Evolutionary conservation across 176 grass and related monocot genomes (phyloP), one percentile per base, ranked within the genome.

Genomic region (Dendrocalamus sinicus): DNA sequence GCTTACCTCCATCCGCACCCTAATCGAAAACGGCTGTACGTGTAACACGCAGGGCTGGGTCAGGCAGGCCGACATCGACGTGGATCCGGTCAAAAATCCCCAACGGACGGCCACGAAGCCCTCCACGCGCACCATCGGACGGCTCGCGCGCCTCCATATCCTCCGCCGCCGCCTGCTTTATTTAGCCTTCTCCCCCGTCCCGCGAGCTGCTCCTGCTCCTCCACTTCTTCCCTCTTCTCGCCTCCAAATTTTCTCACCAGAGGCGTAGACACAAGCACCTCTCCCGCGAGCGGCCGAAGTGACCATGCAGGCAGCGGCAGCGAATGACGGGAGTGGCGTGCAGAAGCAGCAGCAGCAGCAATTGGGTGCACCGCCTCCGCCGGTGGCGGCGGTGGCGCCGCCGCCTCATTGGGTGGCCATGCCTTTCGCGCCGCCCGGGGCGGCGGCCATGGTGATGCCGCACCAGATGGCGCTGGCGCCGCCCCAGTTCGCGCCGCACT

Each of bases 401-500:
- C 73, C 52, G 39, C 77, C 88, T 59, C 91, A 93, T 72, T 93
- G 91, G 91, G 82, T 88, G 32, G 83, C 93, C 73, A 88, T 94
- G 90, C 90, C 83, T 68, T 94, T 92, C 82, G 82, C 90, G 23
- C 90, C 85, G 37, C 76, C 61, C 4, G 89, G 85, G 63, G 82
- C 82, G 47, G 74, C 90, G 82, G 88, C 90, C 74, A 90, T 95
- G 93, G 83, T 98, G 89, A 89, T 95, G 91, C 91, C 93, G 72
- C 93, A 91, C 68, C 96, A 93, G 85, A 90, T 95, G 89, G 82
- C 91, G n/a, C 89, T 89, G 22, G 73, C 84, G 23, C 94, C 80
- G 15, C 90, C 92, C 72, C 95, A 95, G 92, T 97, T 93, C 82
- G 83, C 91, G 30, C 90, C 90, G 48, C 93, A 95, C 91, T 98